Base-by-base conservation (phyloP, 768 basidiomycete genomes). In the Lyophyllum decastes region DNA sequence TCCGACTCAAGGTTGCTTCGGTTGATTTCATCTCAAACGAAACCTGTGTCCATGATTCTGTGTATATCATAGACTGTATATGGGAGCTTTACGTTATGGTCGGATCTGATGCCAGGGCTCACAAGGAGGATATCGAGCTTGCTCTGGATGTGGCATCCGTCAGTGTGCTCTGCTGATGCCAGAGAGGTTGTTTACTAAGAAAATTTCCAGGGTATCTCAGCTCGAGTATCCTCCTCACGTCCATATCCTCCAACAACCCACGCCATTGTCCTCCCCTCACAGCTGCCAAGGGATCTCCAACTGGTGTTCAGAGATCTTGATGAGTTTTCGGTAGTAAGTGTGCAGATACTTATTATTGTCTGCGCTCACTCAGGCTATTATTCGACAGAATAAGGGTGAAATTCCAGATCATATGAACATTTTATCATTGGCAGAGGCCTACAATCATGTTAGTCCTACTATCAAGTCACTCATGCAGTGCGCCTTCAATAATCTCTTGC, bases 21-120 rank as follows among this genome's bases (percentile, higher is more conserved):
- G 71, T 88, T 17, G 61, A 78, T 25, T 78, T 72, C 21, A 72
- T 88, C 25, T 73, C 72, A 14, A 71, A 73, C 22, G 77, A 78
- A 61, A 57, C 65, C 45, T 55, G 64, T 19, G 67, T 79, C 14
- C 72, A 78, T 50, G 69, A 70, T 17, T 81, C 78, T 16, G 82
- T 92, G 7, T 87, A 85, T 63, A 72, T 93, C 48, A 67, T 91
- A 35, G 87, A 94, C 66, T 92, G 89, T 65, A 73, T 85, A 19
- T 91, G 90, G 84, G 92, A 94, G 71, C 74, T 89, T 45, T 94
- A 90, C 63, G 81, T 94, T 17, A 55, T 94, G 26, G 85, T 94
- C 14, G 88, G 89, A 12, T 75, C 72, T 48, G 76, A 82, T 21
- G 90, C 88, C n/a, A 80, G 90, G 51, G 80, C 80, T 27, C 75